Percentiles rank a stretch among this genome's conserved stretches.
These are phyloP conservation scores for Capniomyces stellatus DNA, from an alignment of 371 early-diverging fungal genomes.

Conservation along the genomic window DNA sequence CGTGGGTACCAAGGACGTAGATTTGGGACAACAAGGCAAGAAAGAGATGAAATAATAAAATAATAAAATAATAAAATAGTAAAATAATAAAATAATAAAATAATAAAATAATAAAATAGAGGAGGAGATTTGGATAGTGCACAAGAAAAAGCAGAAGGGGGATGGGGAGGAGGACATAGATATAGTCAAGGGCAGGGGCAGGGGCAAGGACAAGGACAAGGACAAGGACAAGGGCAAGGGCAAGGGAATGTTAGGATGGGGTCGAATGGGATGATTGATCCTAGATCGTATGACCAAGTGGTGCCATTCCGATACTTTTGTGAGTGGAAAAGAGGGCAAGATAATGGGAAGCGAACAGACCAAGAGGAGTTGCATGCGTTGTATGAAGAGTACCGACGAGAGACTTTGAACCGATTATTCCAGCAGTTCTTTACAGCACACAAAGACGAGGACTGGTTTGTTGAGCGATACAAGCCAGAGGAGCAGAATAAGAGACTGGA, in stretches of 20 bases:
- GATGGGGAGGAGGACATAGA: too few relatives aligned
- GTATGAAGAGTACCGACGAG: constrained; percentile 65
- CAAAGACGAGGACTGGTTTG: constrained; percentile 79
- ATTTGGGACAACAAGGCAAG: not conserved
- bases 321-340: constrained; percentile 40
- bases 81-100: too few relatives aligned
- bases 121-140: too few relatives aligned
- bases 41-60: constrained; percentile 4
- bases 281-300: constrained; percentile 52
- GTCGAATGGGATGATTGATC: too few relatives aligned
- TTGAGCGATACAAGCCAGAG: constrained; percentile 73
- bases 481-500: constrained; percentile 38
- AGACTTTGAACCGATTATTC: constrained; percentile 42
- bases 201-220: too few relatives aligned
- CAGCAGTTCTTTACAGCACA: constrained; percentile 54
- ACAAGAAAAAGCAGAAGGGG: too few relatives aligned
- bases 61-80: too few relatives aligned
- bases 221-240: too few relatives aligned
- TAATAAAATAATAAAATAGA: too few relatives aligned
- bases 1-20: constrained; percentile 8
- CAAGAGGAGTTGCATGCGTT: constrained; percentile 62
- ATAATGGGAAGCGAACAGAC: constrained; percentile 32
- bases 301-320: constrained; percentile 61
- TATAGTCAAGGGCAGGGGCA: too few relatives aligned
- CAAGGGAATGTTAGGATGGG: too few relatives aligned